A percentile compares a stretch with the other conserved stretches of the same genome.
phyloP scores from a whole-genome alignment of 306 rosid genomes.

The Amphicarpaea edgeworthii region DNA sequence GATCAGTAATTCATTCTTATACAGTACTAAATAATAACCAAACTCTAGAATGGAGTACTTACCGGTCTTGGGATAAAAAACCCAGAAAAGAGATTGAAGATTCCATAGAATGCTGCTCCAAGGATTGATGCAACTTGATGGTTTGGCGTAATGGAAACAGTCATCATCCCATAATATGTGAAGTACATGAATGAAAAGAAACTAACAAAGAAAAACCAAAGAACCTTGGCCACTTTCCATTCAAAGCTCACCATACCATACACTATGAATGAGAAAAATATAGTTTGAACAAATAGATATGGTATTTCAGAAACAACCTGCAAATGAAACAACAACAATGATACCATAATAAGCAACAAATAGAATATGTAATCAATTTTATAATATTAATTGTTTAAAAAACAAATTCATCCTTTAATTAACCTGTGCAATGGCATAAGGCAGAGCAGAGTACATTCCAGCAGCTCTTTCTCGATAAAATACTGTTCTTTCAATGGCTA shows the following conservation, averaged over 20 bases:
- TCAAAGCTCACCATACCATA: slow-evolving; percentile 84
- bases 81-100: slow-evolving; percentile 96
- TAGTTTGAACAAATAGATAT: slow-evolving; percentile 66
- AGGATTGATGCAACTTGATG: slow-evolving; percentile 89
- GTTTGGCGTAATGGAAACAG: slow-evolving; percentile 92
- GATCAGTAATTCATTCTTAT: no score
- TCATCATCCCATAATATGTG: slow-evolving; percentile 99
- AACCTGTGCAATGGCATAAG: slow-evolving; percentile 91
- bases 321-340: slow-evolving; percentile 38
- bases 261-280: slow-evolving; percentile 69
- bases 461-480: slow-evolving; percentile 94
- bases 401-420: slow-evolving; percentile 30
- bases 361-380: background rate
- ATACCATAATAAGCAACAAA: background rate
- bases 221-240: slow-evolving; percentile 77
- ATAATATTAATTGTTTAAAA: background rate
- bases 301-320: slow-evolving; percentile 90
- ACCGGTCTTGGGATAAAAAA: slow-evolving; percentile 92
- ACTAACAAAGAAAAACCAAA: slow-evolving; percentile 85
- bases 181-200: slow-evolving; percentile 92
- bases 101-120: slow-evolving; percentile 82
- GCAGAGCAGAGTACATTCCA: slow-evolving; percentile 91
- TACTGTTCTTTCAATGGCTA: slow-evolving; percentile 82
- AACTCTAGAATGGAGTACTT: slow-evolving; percentile 45
- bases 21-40: no score